Evolutionary conservation across 2,329 filamentous ascomycete species (phyloP).

Genomic region (Cercospora janseana): DNA sequence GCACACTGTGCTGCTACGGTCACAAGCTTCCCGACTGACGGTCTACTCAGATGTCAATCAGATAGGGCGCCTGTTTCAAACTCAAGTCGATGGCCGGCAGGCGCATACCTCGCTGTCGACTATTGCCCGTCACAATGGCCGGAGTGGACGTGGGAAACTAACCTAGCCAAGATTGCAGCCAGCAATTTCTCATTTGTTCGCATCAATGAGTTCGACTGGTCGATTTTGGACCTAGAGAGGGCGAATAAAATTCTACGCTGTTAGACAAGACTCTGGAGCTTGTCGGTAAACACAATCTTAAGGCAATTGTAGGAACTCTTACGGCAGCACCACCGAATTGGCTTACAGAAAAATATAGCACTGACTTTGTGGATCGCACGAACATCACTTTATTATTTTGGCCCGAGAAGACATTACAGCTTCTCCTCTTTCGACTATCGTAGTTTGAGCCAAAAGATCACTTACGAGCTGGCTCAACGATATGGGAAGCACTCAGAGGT

Average conservation of each 20-base stretch:
- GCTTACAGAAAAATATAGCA: constrained; percentile 28
- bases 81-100: constrained; percentile 23
- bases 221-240: constrained; percentile 26
- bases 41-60: neutral
- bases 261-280: constrained; percentile 26
- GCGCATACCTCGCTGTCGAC: constrained; percentile 27
- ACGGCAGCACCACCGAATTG: constrained; percentile 30
- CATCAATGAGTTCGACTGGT: constrained; percentile 31
- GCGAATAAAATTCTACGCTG: constrained; percentile 30
- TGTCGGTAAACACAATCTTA: constrained; percentile 25
- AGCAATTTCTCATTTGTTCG: constrained; percentile 28
- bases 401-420: constrained; percentile 28
- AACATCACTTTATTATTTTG: constrained; percentile 28
- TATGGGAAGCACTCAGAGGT: constrained; percentile 28
- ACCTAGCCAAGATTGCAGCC: constrained; percentile 26
- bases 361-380: constrained; percentile 28
- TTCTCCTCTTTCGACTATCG: constrained; percentile 31
- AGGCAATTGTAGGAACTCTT: constrained; percentile 28
- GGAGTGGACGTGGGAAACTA: constrained; percentile 30
- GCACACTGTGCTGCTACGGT: too few species aligned
- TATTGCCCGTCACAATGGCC: constrained; percentile 33
- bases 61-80: constrained; percentile 14
- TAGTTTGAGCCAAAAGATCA: constrained; percentile 27
- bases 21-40: too few species aligned
- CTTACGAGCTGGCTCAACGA: constrained; percentile 26